A percentile compares a stretch with the other conserved stretches of the same genome.
Conservation (phyloP, 2,329 filamentous ascomycete species). For the Sphaerostilbella broomeana region DNA sequence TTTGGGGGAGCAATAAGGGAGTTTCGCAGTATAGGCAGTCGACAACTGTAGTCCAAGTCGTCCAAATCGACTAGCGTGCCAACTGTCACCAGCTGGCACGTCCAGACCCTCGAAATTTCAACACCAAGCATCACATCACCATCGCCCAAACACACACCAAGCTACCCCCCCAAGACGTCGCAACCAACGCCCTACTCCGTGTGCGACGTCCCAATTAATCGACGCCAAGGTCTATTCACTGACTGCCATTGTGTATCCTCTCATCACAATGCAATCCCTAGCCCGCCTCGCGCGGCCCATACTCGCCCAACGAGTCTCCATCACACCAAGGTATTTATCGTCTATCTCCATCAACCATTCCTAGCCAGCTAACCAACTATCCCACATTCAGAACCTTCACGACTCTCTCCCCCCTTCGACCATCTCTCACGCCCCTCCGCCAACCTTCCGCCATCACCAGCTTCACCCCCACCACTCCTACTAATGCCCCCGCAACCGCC, state of each 20-base stretch:
- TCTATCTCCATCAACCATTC: not conserved
- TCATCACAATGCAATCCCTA: slow-evolving; percentile 21
- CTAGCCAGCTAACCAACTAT: not conserved
- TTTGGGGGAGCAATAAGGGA: too few relatives aligned
- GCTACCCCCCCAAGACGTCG: not conserved
- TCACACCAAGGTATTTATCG: slow-evolving; percentile 20
- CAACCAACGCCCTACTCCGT: too few relatives aligned
- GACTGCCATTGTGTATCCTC: too few relatives aligned
- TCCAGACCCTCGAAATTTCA: slow-evolving; percentile 9
- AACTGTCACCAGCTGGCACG: slow-evolving; percentile 1
- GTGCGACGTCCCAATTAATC: not conserved
- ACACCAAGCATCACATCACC: slow-evolving; percentile 6
- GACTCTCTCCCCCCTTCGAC: slow-evolving; percentile 45
- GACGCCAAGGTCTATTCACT: not conserved
- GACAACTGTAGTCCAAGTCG: not conserved
- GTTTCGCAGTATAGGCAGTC: not conserved
- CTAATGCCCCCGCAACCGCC: slow-evolving; percentile 19
- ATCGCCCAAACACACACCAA: not conserved
- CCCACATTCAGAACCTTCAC: slow-evolving; percentile 36
- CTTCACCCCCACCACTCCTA: slow-evolving; percentile 25
- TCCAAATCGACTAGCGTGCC: not conserved
- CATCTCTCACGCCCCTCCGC: slow-evolving; percentile 34
- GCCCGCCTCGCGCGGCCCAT: slow-evolving; percentile 26
- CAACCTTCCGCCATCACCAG: slow-evolving; percentile 24
- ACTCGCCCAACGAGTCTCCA: slow-evolving; percentile 20